These are phyloP conservation scores for Trichosporon asahii DNA, from an alignment of 1,284 basidiomycete species.

Conservation along the genomic window DNA sequence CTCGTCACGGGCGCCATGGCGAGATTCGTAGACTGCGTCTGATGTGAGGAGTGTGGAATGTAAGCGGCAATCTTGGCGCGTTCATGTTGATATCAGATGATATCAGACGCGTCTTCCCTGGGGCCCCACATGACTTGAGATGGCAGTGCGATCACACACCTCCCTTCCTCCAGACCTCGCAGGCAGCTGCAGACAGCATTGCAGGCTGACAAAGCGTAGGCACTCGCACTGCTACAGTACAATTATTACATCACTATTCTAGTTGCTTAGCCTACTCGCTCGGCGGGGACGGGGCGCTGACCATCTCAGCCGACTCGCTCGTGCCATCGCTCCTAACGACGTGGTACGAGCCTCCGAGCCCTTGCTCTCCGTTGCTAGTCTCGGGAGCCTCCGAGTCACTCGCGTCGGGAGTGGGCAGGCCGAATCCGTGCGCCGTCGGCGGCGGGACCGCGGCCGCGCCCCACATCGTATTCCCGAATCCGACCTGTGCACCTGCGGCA, in stretches of 20 bases:
- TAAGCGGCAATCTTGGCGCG: too few relatives aligned
- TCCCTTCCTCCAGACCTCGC: too few relatives aligned
- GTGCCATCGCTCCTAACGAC: constrained; percentile 16
- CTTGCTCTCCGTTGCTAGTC: background rate
- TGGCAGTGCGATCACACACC: too few relatives aligned
- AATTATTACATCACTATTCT: background rate
- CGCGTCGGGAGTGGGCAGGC: constrained; percentile 18
- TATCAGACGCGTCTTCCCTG: too few relatives aligned
- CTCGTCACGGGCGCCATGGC: too few relatives aligned
- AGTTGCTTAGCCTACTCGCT: background rate
- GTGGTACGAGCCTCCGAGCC: constrained; percentile 24
- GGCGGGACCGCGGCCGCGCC: background rate
- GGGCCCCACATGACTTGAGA: too few relatives aligned
- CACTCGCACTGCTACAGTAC: background rate
- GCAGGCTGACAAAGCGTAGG: too few relatives aligned
- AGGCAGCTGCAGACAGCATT: too few relatives aligned
- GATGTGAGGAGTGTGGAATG: too few relatives aligned
- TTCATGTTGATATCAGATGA: too few relatives aligned
- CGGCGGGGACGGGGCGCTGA: background rate
- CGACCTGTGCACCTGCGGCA: constrained; percentile 21
- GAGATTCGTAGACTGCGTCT: too few relatives aligned
- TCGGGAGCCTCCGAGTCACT: constrained; percentile 13
- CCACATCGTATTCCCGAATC: constrained; percentile 42
- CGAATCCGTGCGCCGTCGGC: constrained; percentile 3
- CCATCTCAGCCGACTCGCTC: constrained; percentile 23